Evolutionary conservation across 1,139 yeast species (phyloP), one percentile per base, ranked within the genome.

Genomic region (Debaryomyces udenii): DNA sequence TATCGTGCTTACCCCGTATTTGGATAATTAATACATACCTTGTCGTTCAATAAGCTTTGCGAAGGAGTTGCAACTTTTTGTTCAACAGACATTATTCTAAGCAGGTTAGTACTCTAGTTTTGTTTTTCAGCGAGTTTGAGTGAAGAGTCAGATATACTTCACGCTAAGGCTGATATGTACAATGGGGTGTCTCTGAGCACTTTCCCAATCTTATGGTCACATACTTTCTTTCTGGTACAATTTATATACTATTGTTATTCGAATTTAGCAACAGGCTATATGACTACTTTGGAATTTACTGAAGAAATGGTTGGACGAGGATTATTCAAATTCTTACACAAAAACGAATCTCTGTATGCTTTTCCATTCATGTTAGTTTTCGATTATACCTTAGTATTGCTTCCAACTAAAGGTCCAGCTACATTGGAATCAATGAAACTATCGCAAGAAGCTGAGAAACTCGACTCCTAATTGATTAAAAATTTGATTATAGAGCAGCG

Each of bases 31-130:
- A 14, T 47, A 58, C 74, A 45, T 61, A 74, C 79, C 74, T 86
- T 86, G 61, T 86, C 91, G 62, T 86, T 85, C 57, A 86, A 75
- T 56, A 86, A 78, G 60, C 81, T 78, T 66, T 82, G 86, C 40
- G 87, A 82, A 41, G 86, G 71, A 29, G 80, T 59, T 45, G 74
- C 68, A 53, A 69, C 60, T 53, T 59, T 57, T 49, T 62, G 64
- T 53, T 60, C 64, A 33, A 65, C 39, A 27, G 55, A 50, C 55
- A 51, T 51, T 36, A 37, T 39, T 40, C 35, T 33, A 16, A 18
- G 29, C 27, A 13, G 22, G 44, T 42, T 37, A 43, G 41, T 35
- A 29, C 23, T 27, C 11, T 10, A 26, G 9, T 10, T 26, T 4
- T 26, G 14, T 26, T n/a, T 26, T 26, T 6, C 14, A 26, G 11